Percentiles rank a stretch among this genome's conserved stretches.
Conservation (phyloP, 192 early-diverging fungal species). For the Rhizophagus clarus region DNA sequence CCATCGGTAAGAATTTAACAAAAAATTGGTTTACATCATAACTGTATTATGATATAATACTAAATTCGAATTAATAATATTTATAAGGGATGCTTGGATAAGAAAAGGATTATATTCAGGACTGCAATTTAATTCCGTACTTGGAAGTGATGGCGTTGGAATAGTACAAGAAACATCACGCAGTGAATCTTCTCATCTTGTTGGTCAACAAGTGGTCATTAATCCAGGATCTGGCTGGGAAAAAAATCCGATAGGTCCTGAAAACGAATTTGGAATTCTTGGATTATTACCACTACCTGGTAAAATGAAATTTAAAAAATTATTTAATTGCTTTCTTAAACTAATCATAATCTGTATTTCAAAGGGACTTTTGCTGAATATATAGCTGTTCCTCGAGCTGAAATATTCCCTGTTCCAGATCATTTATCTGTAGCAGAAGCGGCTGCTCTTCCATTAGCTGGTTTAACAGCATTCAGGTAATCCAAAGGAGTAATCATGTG, state of each 20-base stretch:
- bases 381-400: background rate
- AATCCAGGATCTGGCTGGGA: slow-evolving; percentile 60
- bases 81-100: slow-evolving; percentile 37
- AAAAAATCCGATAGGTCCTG: slow-evolving; percentile 53
- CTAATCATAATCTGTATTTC: background rate
- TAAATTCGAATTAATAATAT: background rate
- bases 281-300: slow-evolving; percentile 64
- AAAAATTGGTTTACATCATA: no score
- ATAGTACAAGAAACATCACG: slow-evolving; percentile 41
- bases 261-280: slow-evolving; percentile 48
- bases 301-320: slow-evolving; percentile 44
- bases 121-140: slow-evolving; percentile 51
- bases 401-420: slow-evolving; percentile 54
- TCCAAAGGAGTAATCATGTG: background rate
- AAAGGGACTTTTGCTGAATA: background rate
- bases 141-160: slow-evolving; percentile 64
- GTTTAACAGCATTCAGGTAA: slow-evolving; percentile 51
- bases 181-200: slow-evolving; percentile 25
- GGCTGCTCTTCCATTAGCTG: slow-evolving; percentile 72
- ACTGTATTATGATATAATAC: no score
- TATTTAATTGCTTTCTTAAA: background rate
- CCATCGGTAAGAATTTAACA: background rate
- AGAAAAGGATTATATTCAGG: slow-evolving; percentile 59
- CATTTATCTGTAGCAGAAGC: slow-evolving; percentile 64
- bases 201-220: slow-evolving; percentile 50